phyloP scores from a whole-genome alignment of 805 yeast species.

The Starmerella scarabaei region DNA sequence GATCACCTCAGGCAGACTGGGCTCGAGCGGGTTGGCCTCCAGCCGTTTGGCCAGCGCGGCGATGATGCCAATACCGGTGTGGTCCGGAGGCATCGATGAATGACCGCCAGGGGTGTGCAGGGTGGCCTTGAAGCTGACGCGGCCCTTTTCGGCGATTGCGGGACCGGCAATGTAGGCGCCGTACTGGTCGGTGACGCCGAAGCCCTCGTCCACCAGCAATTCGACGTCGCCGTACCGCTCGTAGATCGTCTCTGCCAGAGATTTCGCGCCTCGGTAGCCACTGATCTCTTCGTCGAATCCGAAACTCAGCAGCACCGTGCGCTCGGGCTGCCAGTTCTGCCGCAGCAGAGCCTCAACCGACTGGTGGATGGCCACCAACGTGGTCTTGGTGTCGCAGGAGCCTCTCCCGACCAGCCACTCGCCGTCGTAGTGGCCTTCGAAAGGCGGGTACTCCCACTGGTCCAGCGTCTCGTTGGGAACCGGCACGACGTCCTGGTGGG shows the following conservation, averaged over 20 bases:
- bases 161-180: slow-evolving; percentile 43
- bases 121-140: slow-evolving; percentile 37
- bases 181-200: slow-evolving; percentile 31
- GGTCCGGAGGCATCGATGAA: slow-evolving; percentile 67
- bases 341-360: slow-evolving; percentile 42
- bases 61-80: slow-evolving; percentile 65
- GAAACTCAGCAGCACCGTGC: slow-evolving; percentile 47
- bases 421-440: slow-evolving; percentile 53
- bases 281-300: slow-evolving; percentile 68
- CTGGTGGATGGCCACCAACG: slow-evolving; percentile 47
- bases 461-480: slow-evolving; percentile 40
- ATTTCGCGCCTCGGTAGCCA: slow-evolving; percentile 50
- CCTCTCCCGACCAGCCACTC: slow-evolving; percentile 59
- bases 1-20: slow-evolving; percentile 42
- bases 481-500: slow-evolving; percentile 72
- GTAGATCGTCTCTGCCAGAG: slow-evolving; percentile 36
- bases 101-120: slow-evolving; percentile 65
- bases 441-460: slow-evolving; percentile 55
- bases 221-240: slow-evolving; percentile 52
- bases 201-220: slow-evolving; percentile 60
- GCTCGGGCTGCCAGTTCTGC: slow-evolving; percentile 39
- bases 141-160: slow-evolving; percentile 53
- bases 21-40: slow-evolving; percentile 34
- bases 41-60: slow-evolving; percentile 44
- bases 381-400: slow-evolving; percentile 55